Conservation (phyloP, 352 stramenopile genomes). For the Elongisporangium undulatum region DNA sequence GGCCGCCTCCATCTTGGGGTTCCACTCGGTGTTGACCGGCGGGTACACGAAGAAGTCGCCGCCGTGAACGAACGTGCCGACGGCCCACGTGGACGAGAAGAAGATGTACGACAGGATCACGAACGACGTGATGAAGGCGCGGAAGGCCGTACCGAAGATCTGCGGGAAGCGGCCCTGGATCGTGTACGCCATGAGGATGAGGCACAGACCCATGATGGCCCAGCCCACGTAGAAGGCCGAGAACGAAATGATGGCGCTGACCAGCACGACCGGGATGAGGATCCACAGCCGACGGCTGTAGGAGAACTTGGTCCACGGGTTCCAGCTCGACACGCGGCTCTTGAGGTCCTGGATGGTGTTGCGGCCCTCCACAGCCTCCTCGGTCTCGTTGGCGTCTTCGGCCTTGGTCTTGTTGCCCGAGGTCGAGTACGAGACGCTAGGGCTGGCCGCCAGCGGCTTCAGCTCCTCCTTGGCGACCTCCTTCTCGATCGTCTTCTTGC, state of each 20-base stretch:
- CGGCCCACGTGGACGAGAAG: conserved; percentile 84
- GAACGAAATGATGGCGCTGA: conserved; percentile 84
- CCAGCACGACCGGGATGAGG: conserved; percentile 56
- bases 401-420: not conserved
- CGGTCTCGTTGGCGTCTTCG: conserved; percentile 48
- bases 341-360: conserved; percentile 40
- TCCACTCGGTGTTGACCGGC: conserved; percentile 17
- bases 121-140: conserved; percentile 83
- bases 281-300: conserved; percentile 61
- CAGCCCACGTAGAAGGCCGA: conserved; percentile 75
- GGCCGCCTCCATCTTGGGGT: not conserved
- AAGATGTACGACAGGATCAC: conserved; percentile 84
- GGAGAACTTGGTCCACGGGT: conserved; percentile 80
- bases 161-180: conserved; percentile 82
- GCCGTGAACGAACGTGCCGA: conserved; percentile 84
- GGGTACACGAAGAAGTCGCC: conserved; percentile 79
- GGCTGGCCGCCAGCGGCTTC: conserved; percentile 14
- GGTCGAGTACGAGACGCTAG: conserved; percentile 8
- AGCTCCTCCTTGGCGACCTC: conserved; percentile 17
- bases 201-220: conserved; percentile 77
- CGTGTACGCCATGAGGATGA: conserved; percentile 72
- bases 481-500: conserved; percentile 4
- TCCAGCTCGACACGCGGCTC: conserved; percentile 41
- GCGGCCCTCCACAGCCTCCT: conserved; percentile 57
- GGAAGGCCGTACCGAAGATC: conserved; percentile 85